These are phyloP conservation scores for Piper longum DNA, from an alignment of 164 flowering plant genomes.

Conservation along the genomic window DNA sequence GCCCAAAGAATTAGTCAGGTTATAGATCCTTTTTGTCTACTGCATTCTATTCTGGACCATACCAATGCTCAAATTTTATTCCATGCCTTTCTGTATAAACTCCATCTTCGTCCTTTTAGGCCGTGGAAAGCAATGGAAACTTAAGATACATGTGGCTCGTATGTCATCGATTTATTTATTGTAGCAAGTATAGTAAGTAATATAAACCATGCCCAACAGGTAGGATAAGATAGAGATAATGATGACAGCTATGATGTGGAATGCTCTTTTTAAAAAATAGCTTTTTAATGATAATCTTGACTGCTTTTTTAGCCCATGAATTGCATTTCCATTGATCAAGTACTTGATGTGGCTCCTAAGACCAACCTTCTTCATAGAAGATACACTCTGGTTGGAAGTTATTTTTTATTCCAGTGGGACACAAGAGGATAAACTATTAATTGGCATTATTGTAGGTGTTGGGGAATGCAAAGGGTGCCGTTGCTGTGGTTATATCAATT, in stretches of 20 bases:
- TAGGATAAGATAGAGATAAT: too few species aligned
- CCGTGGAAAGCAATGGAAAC: too few species aligned
- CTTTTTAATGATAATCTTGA: not conserved
- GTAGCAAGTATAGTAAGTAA: too few species aligned
- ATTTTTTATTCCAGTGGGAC: not conserved
- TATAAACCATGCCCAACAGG: too few species aligned
- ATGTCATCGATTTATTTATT: too few species aligned
- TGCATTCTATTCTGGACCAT: not conserved
- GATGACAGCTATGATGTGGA: too few species aligned
- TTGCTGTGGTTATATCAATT: slow-evolving; percentile 89
- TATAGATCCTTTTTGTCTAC: too few species aligned
- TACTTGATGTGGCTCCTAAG: not conserved
- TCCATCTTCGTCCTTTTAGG: too few species aligned
- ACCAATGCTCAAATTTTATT: too few species aligned
- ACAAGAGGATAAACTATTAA: not conserved
- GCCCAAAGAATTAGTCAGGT: too few species aligned
- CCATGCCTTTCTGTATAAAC: too few species aligned
- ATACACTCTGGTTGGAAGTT: not conserved
- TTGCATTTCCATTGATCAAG: not conserved
- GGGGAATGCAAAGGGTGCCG: slow-evolving; percentile 96
- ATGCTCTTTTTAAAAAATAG: not conserved
- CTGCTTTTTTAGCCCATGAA: not conserved
- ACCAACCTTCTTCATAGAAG: not conserved
- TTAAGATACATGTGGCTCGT: too few species aligned
- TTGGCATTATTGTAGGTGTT: slow-evolving; percentile 44